Evolutionary conservation across 2,329 filamentous ascomycete species (phyloP), one percentile per base, ranked within the genome.

Genomic region (Camillea tinctor): DNA sequence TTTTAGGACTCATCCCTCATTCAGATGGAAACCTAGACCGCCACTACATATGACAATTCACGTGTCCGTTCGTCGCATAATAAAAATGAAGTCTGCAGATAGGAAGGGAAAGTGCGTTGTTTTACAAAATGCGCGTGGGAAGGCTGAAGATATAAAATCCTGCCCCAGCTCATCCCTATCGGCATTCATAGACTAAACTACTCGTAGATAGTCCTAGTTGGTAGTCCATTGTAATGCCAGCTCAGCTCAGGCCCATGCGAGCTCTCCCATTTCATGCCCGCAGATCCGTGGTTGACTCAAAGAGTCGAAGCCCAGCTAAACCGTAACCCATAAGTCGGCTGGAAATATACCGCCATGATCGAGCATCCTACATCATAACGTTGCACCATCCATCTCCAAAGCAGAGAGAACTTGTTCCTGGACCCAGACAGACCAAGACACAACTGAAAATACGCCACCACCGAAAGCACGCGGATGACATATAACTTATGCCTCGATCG

Each of bases 401-500:
- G 56, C 54, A 60, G 40, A 61, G 9, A 30, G 30, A 56, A 60
- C 50, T 57, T 60, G 58, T 55, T 60, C 44, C 58, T 58, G 59
- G 51, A 52, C 58, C 58, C 51, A 51, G 57, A 60, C 60, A 60
- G 58, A 54, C 24, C 54, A 57, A 63, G 56, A 61, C 54, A 60
- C 63, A 60, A 54, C 52, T 60, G 54, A 23, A 22, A 58, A 60
- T 22, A 26, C 59, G 59, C 59, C 54, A 58, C 55, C 60, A 60
- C 56, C 26, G 52, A 63, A 55, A 26, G 56, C 36, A 30, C 36
- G 13, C 20, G 58, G 21, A 26, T 24, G n/a, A 58, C 22, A 26
- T 50, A 13, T 48, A 54, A 44, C 56, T 75, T 75, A 81, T 63
- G 74, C 78, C 64, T 81, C 79, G 57, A 80, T 72, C 26, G 79